phyloP scores from a whole-genome alignment of 225 moss, liverwort and hornwort species.

The Anthoceros angustus region DNA sequence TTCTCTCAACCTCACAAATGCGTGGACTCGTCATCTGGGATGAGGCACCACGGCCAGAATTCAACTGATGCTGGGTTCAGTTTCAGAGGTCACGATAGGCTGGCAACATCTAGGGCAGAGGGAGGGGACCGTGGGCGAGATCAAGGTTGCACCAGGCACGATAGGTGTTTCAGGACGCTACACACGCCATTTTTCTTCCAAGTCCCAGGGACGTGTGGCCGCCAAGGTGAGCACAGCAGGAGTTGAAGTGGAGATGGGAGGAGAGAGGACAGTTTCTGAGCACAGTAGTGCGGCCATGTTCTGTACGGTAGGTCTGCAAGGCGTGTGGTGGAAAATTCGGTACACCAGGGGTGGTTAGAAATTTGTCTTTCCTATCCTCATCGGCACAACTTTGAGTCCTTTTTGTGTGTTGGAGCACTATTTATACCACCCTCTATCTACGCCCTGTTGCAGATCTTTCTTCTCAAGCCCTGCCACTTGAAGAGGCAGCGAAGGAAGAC shows the following conservation, averaged over 20 bases:
- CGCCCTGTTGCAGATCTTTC: slow-evolving; percentile 61
- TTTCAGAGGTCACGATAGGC: slow-evolving; percentile 61
- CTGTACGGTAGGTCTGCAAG: slow-evolving; percentile 81
- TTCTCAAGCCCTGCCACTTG: slow-evolving; percentile 69
- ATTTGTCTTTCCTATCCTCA: slow-evolving; percentile 80
- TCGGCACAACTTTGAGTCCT: slow-evolving; percentile 74
- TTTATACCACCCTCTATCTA: slow-evolving; percentile 73
- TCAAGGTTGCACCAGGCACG: slow-evolving; percentile 62
- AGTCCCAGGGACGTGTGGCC: slow-evolving; percentile 76
- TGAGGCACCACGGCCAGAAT: slow-evolving; percentile 81
- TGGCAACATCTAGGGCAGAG: slow-evolving; percentile 79
- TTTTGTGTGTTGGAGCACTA: slow-evolving; percentile 65
- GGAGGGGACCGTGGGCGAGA: slow-evolving; percentile 69
- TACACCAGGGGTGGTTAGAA: slow-evolving; percentile 91
- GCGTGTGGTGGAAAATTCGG: slow-evolving; percentile 79
- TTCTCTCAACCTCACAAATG: slow-evolving; percentile 52
- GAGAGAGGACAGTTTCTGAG: slow-evolving; percentile 91
- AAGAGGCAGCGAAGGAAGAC: slow-evolving; percentile 67
- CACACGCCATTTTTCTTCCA: slow-evolving; percentile 69
- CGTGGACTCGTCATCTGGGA: slow-evolving; percentile 76
- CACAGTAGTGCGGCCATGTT: slow-evolving; percentile 91
- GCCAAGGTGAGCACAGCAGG: slow-evolving; percentile 86
- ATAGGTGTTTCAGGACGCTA: slow-evolving; percentile 72
- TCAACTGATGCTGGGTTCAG: slow-evolving; percentile 72
- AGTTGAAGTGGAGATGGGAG: slow-evolving; percentile 75